Conservation (phyloP, 371 early-diverging fungal species). For the Mucor irregularis region DNA sequence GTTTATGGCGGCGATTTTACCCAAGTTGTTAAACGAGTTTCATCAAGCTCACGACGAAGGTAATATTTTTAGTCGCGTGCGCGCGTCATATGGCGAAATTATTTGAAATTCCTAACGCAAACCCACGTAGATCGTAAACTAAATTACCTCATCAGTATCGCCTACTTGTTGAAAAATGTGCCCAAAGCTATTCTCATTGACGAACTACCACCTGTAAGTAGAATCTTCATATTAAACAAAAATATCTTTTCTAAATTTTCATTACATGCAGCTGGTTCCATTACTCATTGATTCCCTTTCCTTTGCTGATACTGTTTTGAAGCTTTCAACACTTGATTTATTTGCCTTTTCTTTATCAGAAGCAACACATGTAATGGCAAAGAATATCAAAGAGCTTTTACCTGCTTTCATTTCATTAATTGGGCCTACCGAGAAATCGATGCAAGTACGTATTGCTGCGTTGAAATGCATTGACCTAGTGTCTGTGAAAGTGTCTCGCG, state of each 20-base stretch:
- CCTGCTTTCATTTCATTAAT: conserved; percentile 47
- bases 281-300: conserved; percentile 69
- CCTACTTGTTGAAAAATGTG: conserved; percentile 75
- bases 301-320: conserved; percentile 60
- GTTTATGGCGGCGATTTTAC: conserved; percentile 72
- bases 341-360: conserved; percentile 64
- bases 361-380: conserved; percentile 58
- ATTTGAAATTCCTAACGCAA: not conserved
- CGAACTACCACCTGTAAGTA: conserved; percentile 68
- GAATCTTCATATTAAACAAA: not conserved
- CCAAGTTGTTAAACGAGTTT: conserved; percentile 68
- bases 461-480: conserved; percentile 69
- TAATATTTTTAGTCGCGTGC: conserved; percentile 2
- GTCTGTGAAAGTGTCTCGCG: conserved; percentile 58
- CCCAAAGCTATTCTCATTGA: conserved; percentile 79
- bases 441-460: conserved; percentile 66
- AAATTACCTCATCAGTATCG: conserved; percentile 75
- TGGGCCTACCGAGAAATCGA: conserved; percentile 26
- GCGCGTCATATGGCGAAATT: too few species aligned
- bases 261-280: conserved; percentile 63
- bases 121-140: conserved; percentile 51
- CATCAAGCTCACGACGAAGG: conserved; percentile 26
- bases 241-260: not conserved
- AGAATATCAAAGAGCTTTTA: conserved; percentile 51
- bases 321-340: conserved; percentile 74